A percentile compares a stretch with the other conserved stretches of the same genome.
Evolutionary conservation across 1,284 basidiomycete genomes (phyloP).

Genomic region (Trichosporon ovoides): DNA sequence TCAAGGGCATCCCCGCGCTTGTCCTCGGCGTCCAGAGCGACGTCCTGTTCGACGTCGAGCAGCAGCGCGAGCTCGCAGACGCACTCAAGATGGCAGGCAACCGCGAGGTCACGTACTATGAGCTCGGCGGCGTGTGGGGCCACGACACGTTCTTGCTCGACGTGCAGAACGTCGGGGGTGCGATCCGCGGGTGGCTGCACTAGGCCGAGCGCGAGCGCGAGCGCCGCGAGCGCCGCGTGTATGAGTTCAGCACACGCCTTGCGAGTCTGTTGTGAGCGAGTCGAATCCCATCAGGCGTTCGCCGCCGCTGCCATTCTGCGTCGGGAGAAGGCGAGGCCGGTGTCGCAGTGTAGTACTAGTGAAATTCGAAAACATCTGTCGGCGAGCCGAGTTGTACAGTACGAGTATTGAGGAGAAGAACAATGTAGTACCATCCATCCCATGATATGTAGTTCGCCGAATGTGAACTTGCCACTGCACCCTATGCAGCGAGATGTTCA

Average conservation of each 20-base stretch:
- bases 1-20: conserved; percentile 72
- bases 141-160: conserved; percentile 94
- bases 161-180: conserved; percentile 70
- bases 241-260: too few species aligned
- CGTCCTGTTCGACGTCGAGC: conserved; percentile 94
- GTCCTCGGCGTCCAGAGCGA: conserved; percentile 95
- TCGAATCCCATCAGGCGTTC: too few species aligned
- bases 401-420: background rate
- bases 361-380: too few species aligned
- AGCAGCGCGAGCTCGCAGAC: conserved; percentile 92
- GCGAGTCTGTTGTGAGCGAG: too few species aligned
- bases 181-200: conserved; percentile 63
- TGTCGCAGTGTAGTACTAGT: too few species aligned
- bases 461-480: too few species aligned
- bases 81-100: conserved; percentile 87
- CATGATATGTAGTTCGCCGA: background rate
- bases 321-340: too few species aligned
- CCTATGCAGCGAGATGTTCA: too few species aligned
- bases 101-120: conserved; percentile 84
- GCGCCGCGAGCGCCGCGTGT: too few species aligned
- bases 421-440: background rate
- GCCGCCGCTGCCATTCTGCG: too few species aligned
- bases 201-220: background rate
- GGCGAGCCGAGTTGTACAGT: too few species aligned
- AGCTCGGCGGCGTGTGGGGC: conserved; percentile 96